Base-by-base conservation (phyloP, 2,329 filamentous ascomycete genomes). In the Fusarium nodosum region DNA sequence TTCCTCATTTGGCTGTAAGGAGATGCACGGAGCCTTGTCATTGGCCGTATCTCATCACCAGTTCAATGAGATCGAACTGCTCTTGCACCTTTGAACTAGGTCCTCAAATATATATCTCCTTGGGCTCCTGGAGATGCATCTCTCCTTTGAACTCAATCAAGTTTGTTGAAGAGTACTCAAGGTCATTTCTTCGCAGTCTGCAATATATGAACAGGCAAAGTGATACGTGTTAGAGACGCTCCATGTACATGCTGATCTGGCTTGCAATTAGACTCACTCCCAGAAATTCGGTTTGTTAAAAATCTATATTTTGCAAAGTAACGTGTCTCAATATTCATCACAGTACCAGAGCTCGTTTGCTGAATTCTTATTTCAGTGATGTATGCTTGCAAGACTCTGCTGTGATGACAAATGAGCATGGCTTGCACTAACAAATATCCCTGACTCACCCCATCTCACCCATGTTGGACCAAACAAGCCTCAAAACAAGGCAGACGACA, bases 1-100 rank as follows among this genome's bases (percentile, higher is more conserved):
- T 73, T 70, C 71, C 71, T 61, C 48, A 60, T 68, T 45, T 15
- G 60, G 71, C 51, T 28, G 20, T 10, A n/a, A 7, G 18, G 3
- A n/a, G 13, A 34, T 33, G 22, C 4, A 28, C 3, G 2, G 26
- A 51, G 38, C 30, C 22, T 31, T 58, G 15, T 52, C 36, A 74
- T 73, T 73, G 71, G 71, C 34, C 39, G 22, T 48, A 7, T n/a
- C 12, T n/a, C 7, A 18, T 45, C 22, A 12, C 24, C 4, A 4
- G 26, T 41, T 16, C 26, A 9, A 30, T 22, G 47, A 7, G 24
- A 46, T 22, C 11, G 12, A 31, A 46, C 4, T 20, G n/a, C 15
- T 16, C n/a, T 3, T 22, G 13, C n/a, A 10, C 2, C 28, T 22
- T 18, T 4, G 7, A 20, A n/a, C 13, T 9, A 20, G 11, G n/a